Evolutionary conservation across 192 early-diverging fungal species (phyloP), one percentile per base, ranked within the genome.

Genomic region (Haplosporangium gracile): DNA sequence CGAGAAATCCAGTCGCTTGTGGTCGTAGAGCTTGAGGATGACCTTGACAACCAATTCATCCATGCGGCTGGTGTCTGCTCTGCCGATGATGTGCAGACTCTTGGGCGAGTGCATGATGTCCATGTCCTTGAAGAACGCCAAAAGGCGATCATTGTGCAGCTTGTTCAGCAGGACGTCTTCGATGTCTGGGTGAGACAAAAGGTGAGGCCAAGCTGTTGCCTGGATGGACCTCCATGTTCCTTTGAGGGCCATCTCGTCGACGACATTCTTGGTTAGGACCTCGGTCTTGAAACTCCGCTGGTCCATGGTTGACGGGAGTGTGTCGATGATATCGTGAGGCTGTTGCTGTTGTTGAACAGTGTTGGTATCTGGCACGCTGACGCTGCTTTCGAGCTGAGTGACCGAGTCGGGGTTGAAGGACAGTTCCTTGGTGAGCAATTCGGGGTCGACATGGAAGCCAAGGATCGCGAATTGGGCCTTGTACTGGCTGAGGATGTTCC

Each of bases 391-490:
- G 38, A 78, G 9, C 11, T 70, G 71, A 0, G 72, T 78, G 15
- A 86, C 53, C 9, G 75, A 69, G 51, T 57, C 45, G 6, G 78
- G 60, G 32, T 75, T 78, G 53, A 81, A 78, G 4, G 29, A 47
- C 26, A 86, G 26, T 22, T 81, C 39, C 38, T 77, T 81, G 16
- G 55, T 18, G 22, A 86, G 34, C 16, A 70, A 47, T 16, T 86
- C 75, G 2, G 79, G 84, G 11, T 86, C 47, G 39, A 86, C 45
- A 36, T 32, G 13, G 70, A 74, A 86, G 2, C 51, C 79, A 9
- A 81, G 72, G 11, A 86, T n/a, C 6, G 84, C 84, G 20, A 86
- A 57, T 18, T 86, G 84, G 0, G 49, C 34, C 39, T 42, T 26
- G 43, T 70, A 65, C 53, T 81, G 43, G 11, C 74, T 49, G 42